Evolutionary conservation across 2,329 filamentous ascomycete genomes (phyloP).

Genomic region (Westerdykella sp.): DNA sequence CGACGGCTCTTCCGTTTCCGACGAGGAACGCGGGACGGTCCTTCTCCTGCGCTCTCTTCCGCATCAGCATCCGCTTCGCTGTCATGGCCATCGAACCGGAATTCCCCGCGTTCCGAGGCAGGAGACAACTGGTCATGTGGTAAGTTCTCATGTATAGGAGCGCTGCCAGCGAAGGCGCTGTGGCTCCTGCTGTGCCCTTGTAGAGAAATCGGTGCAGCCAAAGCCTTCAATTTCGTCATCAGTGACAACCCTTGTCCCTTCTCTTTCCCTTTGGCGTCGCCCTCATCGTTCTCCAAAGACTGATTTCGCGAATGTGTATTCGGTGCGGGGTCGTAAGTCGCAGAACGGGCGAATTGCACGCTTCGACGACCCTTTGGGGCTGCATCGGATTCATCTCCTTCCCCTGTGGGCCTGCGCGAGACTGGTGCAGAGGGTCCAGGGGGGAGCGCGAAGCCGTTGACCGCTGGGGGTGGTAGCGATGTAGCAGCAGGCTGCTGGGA

Average conservation of each 20-base stretch:
- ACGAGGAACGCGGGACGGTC: conserved; percentile 34
- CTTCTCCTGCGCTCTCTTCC: conserved; percentile 79
- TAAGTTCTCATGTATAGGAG: conserved; percentile 35
- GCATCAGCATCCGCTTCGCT: conserved; percentile 73
- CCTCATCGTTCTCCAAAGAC: conserved; percentile 57
- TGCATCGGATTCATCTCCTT: conserved; percentile 25
- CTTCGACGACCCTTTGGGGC: conserved; percentile 51
- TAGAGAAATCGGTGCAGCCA: conserved; percentile 53
- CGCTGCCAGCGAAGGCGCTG: conserved; percentile 42
- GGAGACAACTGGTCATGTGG: conserved; percentile 40
- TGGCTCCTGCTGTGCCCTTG: conserved; percentile 46
- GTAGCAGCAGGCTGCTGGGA: conserved; percentile 11
- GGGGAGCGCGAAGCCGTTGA: conserved; percentile 18
- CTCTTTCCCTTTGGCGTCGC: conserved; percentile 50
- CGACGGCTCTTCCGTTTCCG: conserved; percentile 60
- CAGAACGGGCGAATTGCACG: conserved; percentile 64
- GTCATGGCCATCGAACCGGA: conserved; percentile 49
- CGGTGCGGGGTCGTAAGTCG: conserved; percentile 38
- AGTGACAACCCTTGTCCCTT: conserved; percentile 55
- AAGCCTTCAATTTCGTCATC: conserved; percentile 71
- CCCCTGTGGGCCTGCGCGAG: conserved; percentile 26
- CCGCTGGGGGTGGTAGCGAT: conserved; percentile 16
- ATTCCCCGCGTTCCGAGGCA: conserved; percentile 44
- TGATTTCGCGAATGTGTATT: conserved; percentile 53
- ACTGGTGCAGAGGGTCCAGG: conserved; percentile 24